A percentile compares a stretch with the other conserved stretches of the same genome.
These are phyloP conservation scores for Caloboletus firmus DNA, from an alignment of 1,284 basidiomycete species.

Conservation along the genomic window DNA sequence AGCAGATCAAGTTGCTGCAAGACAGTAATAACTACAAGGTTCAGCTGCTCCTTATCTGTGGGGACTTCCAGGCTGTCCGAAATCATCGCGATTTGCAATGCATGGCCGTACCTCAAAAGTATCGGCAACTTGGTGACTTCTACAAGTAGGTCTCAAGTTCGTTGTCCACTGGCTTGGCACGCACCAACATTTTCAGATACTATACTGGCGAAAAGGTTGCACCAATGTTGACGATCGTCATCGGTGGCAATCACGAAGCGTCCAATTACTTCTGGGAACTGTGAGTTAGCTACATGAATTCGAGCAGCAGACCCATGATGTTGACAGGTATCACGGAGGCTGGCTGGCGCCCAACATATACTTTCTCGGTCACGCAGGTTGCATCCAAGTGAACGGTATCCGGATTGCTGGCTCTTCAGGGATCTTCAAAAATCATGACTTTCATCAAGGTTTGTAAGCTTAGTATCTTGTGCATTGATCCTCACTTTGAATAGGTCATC, in stretches of 20 bases:
- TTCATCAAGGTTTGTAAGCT: constrained; percentile 58
- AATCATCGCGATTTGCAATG: constrained; percentile 85
- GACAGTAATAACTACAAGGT: constrained; percentile 62
- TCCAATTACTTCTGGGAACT: constrained; percentile 98
- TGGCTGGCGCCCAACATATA: constrained; percentile 98
- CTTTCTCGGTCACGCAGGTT: constrained; percentile 91
- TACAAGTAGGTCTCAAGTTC: constrained; percentile 54
- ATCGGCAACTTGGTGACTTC: constrained; percentile 82
- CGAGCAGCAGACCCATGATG: not conserved
- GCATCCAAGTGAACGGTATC: constrained; percentile 83
- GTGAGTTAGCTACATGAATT: constrained; percentile 50
- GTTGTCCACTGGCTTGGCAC: not conserved
- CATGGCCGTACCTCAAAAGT: constrained; percentile 92
- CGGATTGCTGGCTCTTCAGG: constrained; percentile 90
- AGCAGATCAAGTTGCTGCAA: constrained; percentile 69
- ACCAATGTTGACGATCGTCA: constrained; percentile 88
- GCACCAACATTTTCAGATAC: constrained; percentile 51
- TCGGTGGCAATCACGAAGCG: constrained; percentile 98
- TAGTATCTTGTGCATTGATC: not conserved
- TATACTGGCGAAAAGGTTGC: constrained; percentile 83
- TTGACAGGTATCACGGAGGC: constrained; percentile 82
- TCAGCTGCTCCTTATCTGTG: constrained; percentile 87
- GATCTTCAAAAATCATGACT: constrained; percentile 88
- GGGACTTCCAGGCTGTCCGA: constrained; percentile 94
- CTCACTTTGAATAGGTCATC: constrained; percentile 51